Conservation (phyloP, 129 eudicot species). For the Apium graveolens region DNA sequence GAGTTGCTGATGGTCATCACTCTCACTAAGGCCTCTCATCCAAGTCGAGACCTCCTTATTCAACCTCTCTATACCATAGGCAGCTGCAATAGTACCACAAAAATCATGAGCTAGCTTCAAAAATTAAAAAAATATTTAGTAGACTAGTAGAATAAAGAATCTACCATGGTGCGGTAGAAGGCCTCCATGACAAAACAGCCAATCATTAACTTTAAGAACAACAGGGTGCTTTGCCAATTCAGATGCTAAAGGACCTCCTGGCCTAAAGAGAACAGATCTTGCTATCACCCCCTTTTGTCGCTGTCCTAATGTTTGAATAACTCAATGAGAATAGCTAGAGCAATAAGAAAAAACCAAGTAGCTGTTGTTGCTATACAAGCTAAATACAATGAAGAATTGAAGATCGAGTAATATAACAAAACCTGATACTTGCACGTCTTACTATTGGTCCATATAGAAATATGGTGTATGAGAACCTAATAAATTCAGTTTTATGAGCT, state of each 20-base stretch:
- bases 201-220: conserved; percentile 83
- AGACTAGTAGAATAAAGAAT: background rate
- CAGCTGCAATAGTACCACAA: conserved; percentile 44
- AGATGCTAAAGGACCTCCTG: conserved; percentile 91
- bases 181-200: conserved; percentile 98
- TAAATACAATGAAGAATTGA: background rate
- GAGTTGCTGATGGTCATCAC: conserved; percentile 31
- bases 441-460: background rate
- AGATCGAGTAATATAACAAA: background rate
- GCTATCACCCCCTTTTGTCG: conserved; percentile 93
- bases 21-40: conserved; percentile 58
- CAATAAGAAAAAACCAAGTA: background rate
- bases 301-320: conserved; percentile 83
- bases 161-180: conserved; percentile 99
- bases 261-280: conserved; percentile 81
- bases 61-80: conserved; percentile 88
- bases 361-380: conserved; percentile 3
- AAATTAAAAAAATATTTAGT: background rate
- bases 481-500: background rate
- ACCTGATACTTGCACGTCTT: background rate
- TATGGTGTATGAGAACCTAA: background rate
- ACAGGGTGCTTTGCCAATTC: conserved; percentile 86
- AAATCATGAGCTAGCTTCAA: conserved; percentile 3
- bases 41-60: conserved; percentile 74
- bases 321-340: conserved; percentile 30